A percentile compares a stretch with the other conserved stretches of the same genome.
phyloP scores from a whole-genome alignment of 2,329 filamentous ascomycete genomes.

The Scopulariopsis brevicaulis region DNA sequence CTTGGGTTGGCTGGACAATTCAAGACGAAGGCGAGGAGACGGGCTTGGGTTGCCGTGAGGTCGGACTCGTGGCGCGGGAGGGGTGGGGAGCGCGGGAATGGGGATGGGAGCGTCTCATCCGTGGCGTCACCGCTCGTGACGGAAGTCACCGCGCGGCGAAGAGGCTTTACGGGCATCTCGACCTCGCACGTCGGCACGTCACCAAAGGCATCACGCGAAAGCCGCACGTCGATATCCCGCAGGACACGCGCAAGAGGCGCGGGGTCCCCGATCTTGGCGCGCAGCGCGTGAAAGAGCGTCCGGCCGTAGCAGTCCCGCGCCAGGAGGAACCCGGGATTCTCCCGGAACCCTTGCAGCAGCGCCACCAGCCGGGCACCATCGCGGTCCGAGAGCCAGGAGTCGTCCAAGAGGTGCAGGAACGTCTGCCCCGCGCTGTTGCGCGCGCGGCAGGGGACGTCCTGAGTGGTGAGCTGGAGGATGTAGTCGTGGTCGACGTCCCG shows the following conservation, averaged over 20 bases:
- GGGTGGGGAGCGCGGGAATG: not conserved
- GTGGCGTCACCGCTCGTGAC: conserved; percentile 5
- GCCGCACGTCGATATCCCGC: conserved; percentile 14
- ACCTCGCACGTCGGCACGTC: conserved; percentile 14
- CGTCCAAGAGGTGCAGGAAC: conserved; percentile 31
- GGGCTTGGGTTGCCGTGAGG: conserved; percentile 7
- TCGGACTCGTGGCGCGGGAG: conserved; percentile 2
- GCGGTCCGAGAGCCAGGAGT: conserved; percentile 18
- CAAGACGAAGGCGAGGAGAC: conserved; percentile 10
- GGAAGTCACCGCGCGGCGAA: conserved; percentile 9
- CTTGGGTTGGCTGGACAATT: conserved; percentile 9
- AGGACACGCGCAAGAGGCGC: conserved; percentile 16
- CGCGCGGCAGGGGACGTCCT: conserved; percentile 1
- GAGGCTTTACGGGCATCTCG: conserved; percentile 13
- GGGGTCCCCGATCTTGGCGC: conserved; percentile 9
- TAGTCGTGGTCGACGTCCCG: conserved; percentile 14
- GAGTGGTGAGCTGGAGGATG: conserved; percentile 15
- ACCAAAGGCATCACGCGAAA: conserved; percentile 38
- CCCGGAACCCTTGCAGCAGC: conserved; percentile 14
- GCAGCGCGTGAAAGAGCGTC: conserved; percentile 36
- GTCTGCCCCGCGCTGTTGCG: conserved; percentile 34
- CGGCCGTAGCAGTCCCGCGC: conserved; percentile 38
- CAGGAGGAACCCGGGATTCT: conserved; percentile 16
- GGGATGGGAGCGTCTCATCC: not conserved
- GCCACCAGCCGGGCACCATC: conserved; percentile 8